Conservation (phyloP, 1,139 yeast genomes). For the Geotrichum aggregatum region DNA sequence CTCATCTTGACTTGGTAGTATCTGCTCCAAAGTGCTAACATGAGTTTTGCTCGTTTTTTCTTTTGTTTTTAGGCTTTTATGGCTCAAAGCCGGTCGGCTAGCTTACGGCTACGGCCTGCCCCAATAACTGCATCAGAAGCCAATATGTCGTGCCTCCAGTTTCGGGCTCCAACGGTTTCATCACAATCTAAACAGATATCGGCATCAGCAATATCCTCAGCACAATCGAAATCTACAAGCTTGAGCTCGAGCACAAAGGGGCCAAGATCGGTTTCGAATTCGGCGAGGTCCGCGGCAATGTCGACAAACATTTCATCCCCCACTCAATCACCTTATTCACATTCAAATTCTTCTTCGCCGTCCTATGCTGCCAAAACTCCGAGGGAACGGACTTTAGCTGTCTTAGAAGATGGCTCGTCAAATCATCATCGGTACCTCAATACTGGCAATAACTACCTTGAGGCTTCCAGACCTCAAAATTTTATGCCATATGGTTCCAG, state of each 20-base stretch:
- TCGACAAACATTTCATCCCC: too few relatives aligned
- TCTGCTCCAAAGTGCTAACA: background rate
- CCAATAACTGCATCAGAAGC: slow-evolving; percentile 22
- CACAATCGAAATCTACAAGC: too few relatives aligned
- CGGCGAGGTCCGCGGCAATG: too few relatives aligned
- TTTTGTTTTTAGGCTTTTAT: slow-evolving; percentile 26
- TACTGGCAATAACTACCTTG: background rate
- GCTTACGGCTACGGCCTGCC: slow-evolving; percentile 32
- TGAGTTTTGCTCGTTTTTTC: background rate
- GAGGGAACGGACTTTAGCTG: background rate
- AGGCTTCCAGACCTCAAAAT: background rate
- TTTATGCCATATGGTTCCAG: background rate
- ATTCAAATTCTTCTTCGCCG: too few relatives aligned
- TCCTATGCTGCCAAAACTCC: background rate
- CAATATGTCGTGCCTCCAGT: slow-evolving; percentile 6
- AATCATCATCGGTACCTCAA: background rate
- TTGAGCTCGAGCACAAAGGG: too few relatives aligned
- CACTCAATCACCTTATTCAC: too few relatives aligned
- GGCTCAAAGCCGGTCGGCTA: slow-evolving; percentile 31
- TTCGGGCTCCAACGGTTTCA: slow-evolving; percentile 2
- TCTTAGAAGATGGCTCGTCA: background rate
- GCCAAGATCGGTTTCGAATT: too few relatives aligned
- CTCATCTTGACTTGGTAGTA: too few relatives aligned
- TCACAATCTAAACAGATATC: background rate
- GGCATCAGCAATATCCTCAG: background rate